These are phyloP conservation scores for Penicillium lagena DNA, from an alignment of 495 filamentous ascomycete species.

Conservation along the genomic window DNA sequence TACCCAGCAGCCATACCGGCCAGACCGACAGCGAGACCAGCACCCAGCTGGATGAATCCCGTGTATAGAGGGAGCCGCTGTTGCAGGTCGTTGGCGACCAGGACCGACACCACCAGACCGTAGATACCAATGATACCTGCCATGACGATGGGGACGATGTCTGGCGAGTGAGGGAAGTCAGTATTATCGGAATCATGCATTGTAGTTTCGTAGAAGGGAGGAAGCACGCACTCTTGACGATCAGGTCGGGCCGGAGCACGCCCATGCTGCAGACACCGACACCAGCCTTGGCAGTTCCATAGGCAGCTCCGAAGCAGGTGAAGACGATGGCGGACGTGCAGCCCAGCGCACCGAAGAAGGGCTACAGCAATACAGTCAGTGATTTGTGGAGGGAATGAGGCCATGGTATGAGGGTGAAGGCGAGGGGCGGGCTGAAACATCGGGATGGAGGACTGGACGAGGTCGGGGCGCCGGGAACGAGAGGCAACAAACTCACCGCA, in stretches of 20 bases:
- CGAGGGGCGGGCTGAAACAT: slow-evolving; percentile 12
- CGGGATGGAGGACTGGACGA: slow-evolving; percentile 7
- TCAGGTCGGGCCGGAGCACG: slow-evolving; percentile 94
- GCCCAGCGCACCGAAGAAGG: slow-evolving; percentile 99
- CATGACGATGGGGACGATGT: slow-evolving; percentile 99
- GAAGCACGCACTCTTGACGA: slow-evolving; percentile 87
- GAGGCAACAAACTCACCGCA: slow-evolving; percentile 69
- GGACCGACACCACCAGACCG: slow-evolving; percentile 95
- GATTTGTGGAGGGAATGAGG: slow-evolving; percentile 5
- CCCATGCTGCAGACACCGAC: slow-evolving; percentile 98
- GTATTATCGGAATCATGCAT: slow-evolving; percentile 8
- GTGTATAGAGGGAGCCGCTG: slow-evolving; percentile 85
- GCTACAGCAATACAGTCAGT: slow-evolving; percentile 47
- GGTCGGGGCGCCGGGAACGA: background rate
- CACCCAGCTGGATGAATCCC: slow-evolving; percentile 94
- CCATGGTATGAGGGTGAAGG: background rate
- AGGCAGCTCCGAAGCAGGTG: slow-evolving; percentile 97
- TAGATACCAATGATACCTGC: slow-evolving; percentile 99
- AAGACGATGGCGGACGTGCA: slow-evolving; percentile 98
- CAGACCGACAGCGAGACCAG: slow-evolving; percentile 92
- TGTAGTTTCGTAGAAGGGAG: too few relatives aligned
- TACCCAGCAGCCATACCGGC: slow-evolving; percentile 94
- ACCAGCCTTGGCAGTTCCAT: slow-evolving; percentile 98
- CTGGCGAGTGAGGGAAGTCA: slow-evolving; percentile 33
- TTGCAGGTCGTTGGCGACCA: slow-evolving; percentile 86